Percentiles rank a stretch among this genome's conserved stretches.
Evolutionary conservation across 768 basidiomycete species (phyloP).

Genomic region (Arthromyces matolae): DNA sequence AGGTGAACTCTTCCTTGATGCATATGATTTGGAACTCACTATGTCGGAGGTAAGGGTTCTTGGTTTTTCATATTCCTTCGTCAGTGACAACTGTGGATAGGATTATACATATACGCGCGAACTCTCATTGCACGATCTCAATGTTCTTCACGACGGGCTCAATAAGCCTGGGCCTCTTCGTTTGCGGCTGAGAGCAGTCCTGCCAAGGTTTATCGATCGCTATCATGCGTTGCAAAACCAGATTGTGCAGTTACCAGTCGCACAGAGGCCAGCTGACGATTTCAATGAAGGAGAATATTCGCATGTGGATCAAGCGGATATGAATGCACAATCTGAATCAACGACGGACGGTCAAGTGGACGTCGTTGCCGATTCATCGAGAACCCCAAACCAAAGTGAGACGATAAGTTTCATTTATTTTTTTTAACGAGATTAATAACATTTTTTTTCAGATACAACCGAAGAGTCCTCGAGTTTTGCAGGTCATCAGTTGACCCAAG

Average conservation of each 20-base stretch:
- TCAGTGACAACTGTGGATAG: conserved; percentile 31
- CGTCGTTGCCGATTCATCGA: too few relatives aligned
- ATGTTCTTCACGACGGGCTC: conserved; percentile 64
- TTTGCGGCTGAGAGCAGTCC: conserved; percentile 42
- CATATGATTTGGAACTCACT: conserved; percentile 61
- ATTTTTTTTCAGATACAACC: too few relatives aligned
- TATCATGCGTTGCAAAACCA: conserved; percentile 64
- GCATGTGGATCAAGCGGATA: too few relatives aligned
- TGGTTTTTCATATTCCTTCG: not conserved
- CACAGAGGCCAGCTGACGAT: too few relatives aligned
- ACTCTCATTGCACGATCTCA: conserved; percentile 68
- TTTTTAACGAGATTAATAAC: too few relatives aligned
- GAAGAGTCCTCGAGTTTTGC: too few relatives aligned
- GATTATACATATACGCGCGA: conserved; percentile 69
- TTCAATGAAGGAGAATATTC: too few relatives aligned
- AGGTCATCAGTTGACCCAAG: too few relatives aligned
- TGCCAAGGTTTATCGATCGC: conserved; percentile 63
- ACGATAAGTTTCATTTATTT: too few relatives aligned
- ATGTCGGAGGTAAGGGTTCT: conserved; percentile 56
- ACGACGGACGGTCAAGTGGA: too few relatives aligned
- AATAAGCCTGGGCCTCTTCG: conserved; percentile 61
- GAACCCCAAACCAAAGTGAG: too few relatives aligned
- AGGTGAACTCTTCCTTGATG: conserved; percentile 65
- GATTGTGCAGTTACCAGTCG: conserved; percentile 32
- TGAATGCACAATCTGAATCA: too few relatives aligned